phyloP scores from a whole-genome alignment of 192 early-diverging fungal species.

The Umbelopsis sp. region DNA sequence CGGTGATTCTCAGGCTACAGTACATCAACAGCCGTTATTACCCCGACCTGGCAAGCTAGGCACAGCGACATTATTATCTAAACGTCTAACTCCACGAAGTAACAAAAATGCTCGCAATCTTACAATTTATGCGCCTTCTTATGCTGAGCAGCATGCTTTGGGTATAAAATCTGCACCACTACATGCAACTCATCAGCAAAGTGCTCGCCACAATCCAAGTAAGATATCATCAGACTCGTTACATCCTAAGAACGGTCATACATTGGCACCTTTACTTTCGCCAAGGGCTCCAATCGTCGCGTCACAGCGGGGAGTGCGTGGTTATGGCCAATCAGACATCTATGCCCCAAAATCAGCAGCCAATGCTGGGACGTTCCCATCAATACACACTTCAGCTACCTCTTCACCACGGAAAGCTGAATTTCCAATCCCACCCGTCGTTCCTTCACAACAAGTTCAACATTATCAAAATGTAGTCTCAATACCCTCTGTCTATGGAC shows the following conservation, averaged over 20 bases:
- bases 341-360: not conserved
- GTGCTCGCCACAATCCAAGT: not conserved
- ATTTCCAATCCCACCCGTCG: slow-evolving; percentile 42
- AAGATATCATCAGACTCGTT: slow-evolving; percentile 29
- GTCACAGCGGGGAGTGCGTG: slow-evolving; percentile 6
- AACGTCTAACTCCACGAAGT: slow-evolving; percentile 38
- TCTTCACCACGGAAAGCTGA: slow-evolving; percentile 23
- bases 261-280: slow-evolving; percentile 36
- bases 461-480: slow-evolving; percentile 19
- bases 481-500: slow-evolving; percentile 3
- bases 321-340: not conserved
- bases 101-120: slow-evolving; percentile 49
- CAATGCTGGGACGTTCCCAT: not conserved
- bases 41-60: not conserved
- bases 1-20: slow-evolving; percentile 1
- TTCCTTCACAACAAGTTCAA: slow-evolving; percentile 39
- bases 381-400: not conserved
- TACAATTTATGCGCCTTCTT: slow-evolving; percentile 53
- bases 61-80: slow-evolving; percentile 17
- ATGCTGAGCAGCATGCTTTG: slow-evolving; percentile 38
- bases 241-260: slow-evolving; percentile 38
- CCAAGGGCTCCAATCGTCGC: slow-evolving; percentile 28
- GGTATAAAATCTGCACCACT: slow-evolving; percentile 53
- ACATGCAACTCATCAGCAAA: slow-evolving; percentile 35
- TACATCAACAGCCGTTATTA: not conserved